Evolutionary conservation across 2,329 filamentous ascomycete species (phyloP).

Genomic region (Hypoxylon sp.): DNA sequence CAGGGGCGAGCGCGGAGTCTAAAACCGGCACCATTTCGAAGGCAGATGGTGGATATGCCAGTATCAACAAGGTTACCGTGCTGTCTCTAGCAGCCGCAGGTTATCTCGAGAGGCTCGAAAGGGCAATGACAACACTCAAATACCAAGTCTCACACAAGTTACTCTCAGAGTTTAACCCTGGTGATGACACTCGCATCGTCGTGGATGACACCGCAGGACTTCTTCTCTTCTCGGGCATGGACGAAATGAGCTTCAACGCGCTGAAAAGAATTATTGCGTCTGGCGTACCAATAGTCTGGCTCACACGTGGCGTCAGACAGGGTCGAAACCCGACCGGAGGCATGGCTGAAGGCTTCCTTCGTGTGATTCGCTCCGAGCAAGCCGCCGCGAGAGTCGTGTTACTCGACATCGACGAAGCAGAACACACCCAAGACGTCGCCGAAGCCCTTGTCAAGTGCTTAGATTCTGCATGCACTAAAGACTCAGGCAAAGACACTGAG

Average conservation of each 20-base stretch:
- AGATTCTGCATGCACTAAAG: conserved; percentile 31
- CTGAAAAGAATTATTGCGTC: conserved; percentile 41
- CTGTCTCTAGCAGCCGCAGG: neutral
- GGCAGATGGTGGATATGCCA: neutral
- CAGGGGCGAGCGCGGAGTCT: neutral
- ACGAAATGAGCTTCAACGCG: conserved; percentile 28
- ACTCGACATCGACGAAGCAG: conserved; percentile 42
- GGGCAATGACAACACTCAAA: neutral
- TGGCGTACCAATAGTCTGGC: conserved; percentile 38
- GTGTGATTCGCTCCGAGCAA: conserved; percentile 47
- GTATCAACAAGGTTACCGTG: neutral
- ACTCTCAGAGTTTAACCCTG: conserved; percentile 13
- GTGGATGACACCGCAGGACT: conserved; percentile 44
- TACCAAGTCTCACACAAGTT: neutral
- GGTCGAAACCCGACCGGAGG: conserved; percentile 26
- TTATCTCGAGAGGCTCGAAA: neutral
- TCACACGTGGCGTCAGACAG: conserved; percentile 45
- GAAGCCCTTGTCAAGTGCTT: conserved; percentile 32
- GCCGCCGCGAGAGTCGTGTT: conserved; percentile 41
- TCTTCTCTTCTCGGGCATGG: conserved; percentile 30
- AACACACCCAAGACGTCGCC: conserved; percentile 28
- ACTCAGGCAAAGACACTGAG: conserved; percentile 44
- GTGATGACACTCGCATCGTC: conserved; percentile 29
- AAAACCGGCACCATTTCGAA: neutral
- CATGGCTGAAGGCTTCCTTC: conserved; percentile 47